phyloP scores from a whole-genome alignment of 2,329 filamentous ascomycete genomes.

The Trichoderma harzianum region DNA sequence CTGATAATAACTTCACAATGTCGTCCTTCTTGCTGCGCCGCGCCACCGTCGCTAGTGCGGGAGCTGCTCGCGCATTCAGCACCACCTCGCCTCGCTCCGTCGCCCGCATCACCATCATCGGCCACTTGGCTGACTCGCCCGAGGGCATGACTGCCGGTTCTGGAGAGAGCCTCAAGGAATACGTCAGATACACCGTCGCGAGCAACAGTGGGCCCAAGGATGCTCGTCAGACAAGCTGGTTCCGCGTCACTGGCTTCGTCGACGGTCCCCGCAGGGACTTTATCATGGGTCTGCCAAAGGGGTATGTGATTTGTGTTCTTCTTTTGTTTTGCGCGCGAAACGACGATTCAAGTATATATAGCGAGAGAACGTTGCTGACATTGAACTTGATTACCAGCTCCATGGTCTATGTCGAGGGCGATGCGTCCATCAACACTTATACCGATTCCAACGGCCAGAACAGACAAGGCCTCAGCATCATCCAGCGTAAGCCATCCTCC shows the following conservation, averaged over 20 bases:
- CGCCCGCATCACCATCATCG: conserved; percentile 82
- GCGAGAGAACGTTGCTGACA: neutral
- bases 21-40: conserved; percentile 52
- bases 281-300: conserved; percentile 73
- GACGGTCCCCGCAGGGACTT: conserved; percentile 69
- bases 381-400: conserved; percentile 50
- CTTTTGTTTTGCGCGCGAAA: neutral
- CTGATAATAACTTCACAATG: conserved; percentile 28
- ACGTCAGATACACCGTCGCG: conserved; percentile 75
- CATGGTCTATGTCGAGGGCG: conserved; percentile 78
- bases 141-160: conserved; percentile 68
- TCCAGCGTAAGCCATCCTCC: conserved; percentile 67
- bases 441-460: conserved; percentile 69
- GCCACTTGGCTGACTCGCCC: conserved; percentile 75
- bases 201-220: conserved; percentile 64
- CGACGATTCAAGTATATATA: too few relatives aligned
- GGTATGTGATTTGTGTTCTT: conserved; percentile 56
- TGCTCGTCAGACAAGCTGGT: conserved; percentile 80
- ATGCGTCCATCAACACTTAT: conserved; percentile 66
- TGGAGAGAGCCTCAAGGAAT: conserved; percentile 54
- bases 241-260: conserved; percentile 71
- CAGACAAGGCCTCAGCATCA: conserved; percentile 61
- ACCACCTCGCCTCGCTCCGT: conserved; percentile 62
- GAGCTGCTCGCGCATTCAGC: conserved; percentile 68
- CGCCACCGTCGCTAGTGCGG: conserved; percentile 47